phyloP scores from a whole-genome alignment of 2,329 filamentous ascomycete species.

The Penicillium sp. region DNA sequence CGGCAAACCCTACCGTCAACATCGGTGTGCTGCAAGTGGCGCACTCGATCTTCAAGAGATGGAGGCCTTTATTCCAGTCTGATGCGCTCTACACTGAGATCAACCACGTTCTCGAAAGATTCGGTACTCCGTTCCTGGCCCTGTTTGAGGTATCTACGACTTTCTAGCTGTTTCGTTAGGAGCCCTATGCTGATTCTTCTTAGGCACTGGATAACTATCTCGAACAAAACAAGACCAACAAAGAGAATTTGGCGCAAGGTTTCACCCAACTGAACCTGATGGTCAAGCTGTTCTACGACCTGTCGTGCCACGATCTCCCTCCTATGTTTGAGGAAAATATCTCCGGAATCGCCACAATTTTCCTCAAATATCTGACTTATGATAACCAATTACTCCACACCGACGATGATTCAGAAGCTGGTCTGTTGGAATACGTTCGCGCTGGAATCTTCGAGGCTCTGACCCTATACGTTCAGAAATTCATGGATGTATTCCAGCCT shows the following conservation, averaged over 20 bases:
- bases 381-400: constrained; percentile 77
- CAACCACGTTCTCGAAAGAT: constrained; percentile 86
- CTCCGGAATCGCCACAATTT: constrained; percentile 66
- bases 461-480: constrained; percentile 89
- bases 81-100: constrained; percentile 93
- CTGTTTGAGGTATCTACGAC: constrained; percentile 63
- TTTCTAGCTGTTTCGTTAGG: not conserved
- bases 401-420: constrained; percentile 84
- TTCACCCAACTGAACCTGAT: constrained; percentile 84
- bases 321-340: constrained; percentile 92
- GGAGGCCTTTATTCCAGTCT: constrained; percentile 89
- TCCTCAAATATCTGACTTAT: constrained; percentile 92
- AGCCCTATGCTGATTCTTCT: constrained; percentile 13
- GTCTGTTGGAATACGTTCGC: constrained; percentile 79
- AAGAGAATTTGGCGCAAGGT: constrained; percentile 67
- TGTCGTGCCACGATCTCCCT: constrained; percentile 95
- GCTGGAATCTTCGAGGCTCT: constrained; percentile 90
- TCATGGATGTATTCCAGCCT: constrained; percentile 84
- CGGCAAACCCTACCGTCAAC: constrained; percentile 77
- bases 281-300: constrained; percentile 89
- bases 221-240: constrained; percentile 70
- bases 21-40: constrained; percentile 94
- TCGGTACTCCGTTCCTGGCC: constrained; percentile 76
- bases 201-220: constrained; percentile 56
- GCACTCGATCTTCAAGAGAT: constrained; percentile 95